Evolutionary conservation across 148 eudicot species (phyloP), one percentile per base, ranked within the genome.

Genomic region (Mesembryanthemum crystallinum): DNA sequence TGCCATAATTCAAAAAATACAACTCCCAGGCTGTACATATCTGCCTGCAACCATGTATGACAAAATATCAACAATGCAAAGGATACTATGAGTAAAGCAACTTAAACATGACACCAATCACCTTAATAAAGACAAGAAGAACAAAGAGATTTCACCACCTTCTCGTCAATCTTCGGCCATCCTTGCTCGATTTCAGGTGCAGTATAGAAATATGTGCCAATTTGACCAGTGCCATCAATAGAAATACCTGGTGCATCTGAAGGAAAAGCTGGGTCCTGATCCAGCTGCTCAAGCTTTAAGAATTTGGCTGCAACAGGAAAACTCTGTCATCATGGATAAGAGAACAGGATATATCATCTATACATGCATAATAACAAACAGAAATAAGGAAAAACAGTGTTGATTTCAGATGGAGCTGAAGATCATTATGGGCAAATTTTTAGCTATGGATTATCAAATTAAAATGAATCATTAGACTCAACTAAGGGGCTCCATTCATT

Each of bases 181-280:
- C 96, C 92, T 83, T 92, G 96, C 85, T 95, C 97, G 81, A 95
- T 92, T 86, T 92, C 97, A 59, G 99, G 99, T 60, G 99, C 97
- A 77, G 97, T 95, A 65, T 95, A 95, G 80, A 92, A 92, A 81
- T 92, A 92, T 25, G 97, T 95, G 62, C 97, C 99, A 78, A 95
- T 84, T 85, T 88, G 94, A 37, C 97, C 96, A n/a, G 97, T 95
- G 73, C 97, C 85, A 85, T 95, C 99, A 51, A 84, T 29, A 54
- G 99, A 95, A 66, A 92, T 86, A 78, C 94, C 94, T 28, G 85
- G 80, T 25, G 84, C 82, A 81, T 95, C 98, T 49, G 88, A 73
- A 65, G 92, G 90, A 79, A 77, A 80, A 42, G 85, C 82, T 13
- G 82, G 79, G 72, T 95, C 99, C 83, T 85, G 97, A 57, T 92